Base-by-base conservation (phyloP, 352 stramenopile genomes). In the Phytophthora pistaciae region DNA sequence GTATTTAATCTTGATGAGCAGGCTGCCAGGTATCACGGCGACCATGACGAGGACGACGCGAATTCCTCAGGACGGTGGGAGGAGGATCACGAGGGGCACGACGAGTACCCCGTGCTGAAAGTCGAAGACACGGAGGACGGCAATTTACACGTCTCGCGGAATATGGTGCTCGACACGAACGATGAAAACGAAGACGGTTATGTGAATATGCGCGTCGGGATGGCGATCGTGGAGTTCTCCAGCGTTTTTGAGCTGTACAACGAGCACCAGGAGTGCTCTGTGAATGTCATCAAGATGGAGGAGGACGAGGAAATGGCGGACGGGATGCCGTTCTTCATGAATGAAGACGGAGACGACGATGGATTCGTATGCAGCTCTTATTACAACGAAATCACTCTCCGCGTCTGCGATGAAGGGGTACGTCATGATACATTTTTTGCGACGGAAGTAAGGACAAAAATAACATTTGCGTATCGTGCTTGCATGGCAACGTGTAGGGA, bases 221-320 rank as follows among this genome's bases (percentile, higher is more conserved):
- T 92, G 2, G 80, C 79, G 9, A 67, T 95, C 9, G 80, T 95
- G 54, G 88, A 93, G 23, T 93, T 95, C 52, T 85, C 88, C 11
- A 92, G 78, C 44, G 54, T 91, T 48, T 84, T 93, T 65, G 78
- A 91, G 68, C 50, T 82, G 5, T 92, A 86, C 64, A 92, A 83
- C 31, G 85, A 91, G 56, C 78, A 92, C 53, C 83, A 93, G 56
- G 80, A 90, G 57, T 93, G 85, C 60, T 75, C 70, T 1, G 59
- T 95, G 18, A 89, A 82, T 11, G 56, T 95, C 18, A 68, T 95
- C 9, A 92, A 92, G 62, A 79, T 93, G 63, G 88, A 95, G 52
- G 88, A 95, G 67, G 88, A 95, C 62, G 88, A 95, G 68, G 88
- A 91, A 25, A 72, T 79, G 25, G 65, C 78, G 2, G 73, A 81